These are phyloP conservation scores for Rhizopogon rudus DNA, from an alignment of 768 basidiomycete genomes.

Conservation along the genomic window DNA sequence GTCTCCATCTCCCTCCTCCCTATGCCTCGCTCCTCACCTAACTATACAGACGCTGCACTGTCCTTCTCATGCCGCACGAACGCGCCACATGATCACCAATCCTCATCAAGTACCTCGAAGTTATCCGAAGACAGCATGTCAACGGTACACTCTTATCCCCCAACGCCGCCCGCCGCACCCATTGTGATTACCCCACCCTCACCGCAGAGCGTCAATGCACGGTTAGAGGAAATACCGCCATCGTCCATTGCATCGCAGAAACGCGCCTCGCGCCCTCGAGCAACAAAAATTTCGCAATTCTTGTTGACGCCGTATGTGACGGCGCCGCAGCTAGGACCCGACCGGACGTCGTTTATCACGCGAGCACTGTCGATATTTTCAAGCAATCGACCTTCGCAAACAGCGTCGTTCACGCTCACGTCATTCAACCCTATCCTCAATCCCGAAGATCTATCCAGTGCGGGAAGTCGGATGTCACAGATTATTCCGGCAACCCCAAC, in stretches of 20 bases:
- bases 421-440: slow-evolving; percentile 7
- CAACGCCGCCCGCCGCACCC: slow-evolving; percentile 40
- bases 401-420: slow-evolving; percentile 57
- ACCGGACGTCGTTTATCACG: slow-evolving; percentile 40
- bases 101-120: slow-evolving; percentile 12
- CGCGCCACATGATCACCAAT: slow-evolving; percentile 16
- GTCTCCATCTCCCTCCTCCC: slow-evolving; percentile 53
- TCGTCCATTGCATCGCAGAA: neutral
- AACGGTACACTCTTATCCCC: slow-evolving; percentile 52
- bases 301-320: slow-evolving; percentile 44
- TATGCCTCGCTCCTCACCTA: slow-evolving; percentile 39
- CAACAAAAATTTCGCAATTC: slow-evolving; percentile 40
- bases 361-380: slow-evolving; percentile 46
- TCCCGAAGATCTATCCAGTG: slow-evolving; percentile 6
- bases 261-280: slow-evolving; percentile 4
- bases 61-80: slow-evolving; percentile 51
- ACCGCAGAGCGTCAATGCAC: slow-evolving; percentile 26
- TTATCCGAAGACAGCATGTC: slow-evolving; percentile 22
- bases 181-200: slow-evolving; percentile 29
- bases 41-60: slow-evolving; percentile 48
- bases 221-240: slow-evolving; percentile 17
- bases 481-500: slow-evolving; percentile 27
- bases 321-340: slow-evolving; percentile 19
- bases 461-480: slow-evolving; percentile 13
- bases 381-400: slow-evolving; percentile 48